phyloP scores from a whole-genome alignment of 2,329 filamentous ascomycete genomes.

The Pseudodiploospora longispora region DNA sequence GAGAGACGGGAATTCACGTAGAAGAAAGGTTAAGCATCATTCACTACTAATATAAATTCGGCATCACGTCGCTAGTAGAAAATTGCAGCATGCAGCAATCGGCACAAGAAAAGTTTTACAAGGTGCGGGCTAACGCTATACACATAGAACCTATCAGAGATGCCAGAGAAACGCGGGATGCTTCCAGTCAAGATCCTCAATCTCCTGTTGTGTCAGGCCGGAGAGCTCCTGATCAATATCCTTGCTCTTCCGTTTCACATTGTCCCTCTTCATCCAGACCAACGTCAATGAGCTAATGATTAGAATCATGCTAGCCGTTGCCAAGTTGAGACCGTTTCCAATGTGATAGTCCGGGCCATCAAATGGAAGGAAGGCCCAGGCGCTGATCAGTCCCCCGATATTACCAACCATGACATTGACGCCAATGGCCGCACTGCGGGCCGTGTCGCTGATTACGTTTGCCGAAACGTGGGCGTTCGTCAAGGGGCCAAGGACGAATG shows the following conservation, averaged over 20 bases:
- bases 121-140: background rate
- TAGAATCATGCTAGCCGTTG: conserved; percentile 43
- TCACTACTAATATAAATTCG: too few relatives aligned
- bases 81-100: background rate
- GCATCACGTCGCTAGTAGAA: too few relatives aligned
- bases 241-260: conserved; percentile 31
- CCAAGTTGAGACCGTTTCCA: conserved; percentile 64
- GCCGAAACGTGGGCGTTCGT: conserved; percentile 60
- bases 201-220: conserved; percentile 42
- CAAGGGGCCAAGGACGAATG: conserved; percentile 56
- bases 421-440: conserved; percentile 57
- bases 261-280: conserved; percentile 55
- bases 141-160: conserved; percentile 11
- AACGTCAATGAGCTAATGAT: conserved; percentile 39
- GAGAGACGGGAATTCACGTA: too few relatives aligned
- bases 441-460: conserved; percentile 65
- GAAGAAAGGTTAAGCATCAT: too few relatives aligned
- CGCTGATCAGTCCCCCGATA: conserved; percentile 59
- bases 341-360: conserved; percentile 61
- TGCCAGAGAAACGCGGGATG: conserved; percentile 58
- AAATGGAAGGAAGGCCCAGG: conserved; percentile 55
- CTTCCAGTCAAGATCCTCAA: conserved; percentile 57
- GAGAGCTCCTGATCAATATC: conserved; percentile 37
- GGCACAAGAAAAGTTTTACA: background rate
- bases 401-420: conserved; percentile 65